Evolutionary conservation across 2,329 filamentous ascomycete genomes (phyloP), one percentile per base, ranked within the genome.

Genomic region (Ascocoryne sarcoides): DNA sequence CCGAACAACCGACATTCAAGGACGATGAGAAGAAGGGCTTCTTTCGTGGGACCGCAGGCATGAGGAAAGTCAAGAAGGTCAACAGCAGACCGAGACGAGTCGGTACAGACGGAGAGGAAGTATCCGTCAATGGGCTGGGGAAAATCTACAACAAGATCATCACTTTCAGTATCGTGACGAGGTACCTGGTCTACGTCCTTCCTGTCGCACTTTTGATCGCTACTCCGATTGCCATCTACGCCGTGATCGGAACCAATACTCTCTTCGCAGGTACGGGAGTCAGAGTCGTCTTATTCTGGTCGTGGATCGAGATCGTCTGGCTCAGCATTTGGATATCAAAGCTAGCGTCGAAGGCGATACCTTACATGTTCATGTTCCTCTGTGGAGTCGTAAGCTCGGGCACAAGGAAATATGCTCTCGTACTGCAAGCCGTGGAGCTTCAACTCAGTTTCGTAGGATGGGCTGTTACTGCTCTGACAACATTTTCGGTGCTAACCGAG

Each of bases 251-350:
- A 18, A 54, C 33, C 44, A 20, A 57, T 51, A 15, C 51, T 48
- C 32, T 50, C 34, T 28, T 51, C 52, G 10, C 40, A 4, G 40
- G 33, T 16, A 53, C 51, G 1, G 70, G 69, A 1, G 68, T 74
- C 7, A 65, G 68, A 4, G 65, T 82, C 8, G 75, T 79, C 53
- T 61, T 70, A 36, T 66, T 85, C 35, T 83, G 83, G 52, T 64
- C 81, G 35, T 83, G 80, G 81, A 70, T 84, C 50, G 75, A 83
- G 55, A 67, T 81, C 37, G 68, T 79, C 26, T 85, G 81, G 81
- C 61, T 79, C 29, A 69, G 71, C 7, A 67, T 84, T 9, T 85
- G 81, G 81, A 65, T 69, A 14, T 77, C 73, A 49, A 85, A 84
- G 62, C 61, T 82, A 32, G 66, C 77, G 9, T 75, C 80, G 10